Evolutionary conservation across 2,329 filamentous ascomycete species (phyloP).

Genomic region (Aspergillus costaricaensis): DNA sequence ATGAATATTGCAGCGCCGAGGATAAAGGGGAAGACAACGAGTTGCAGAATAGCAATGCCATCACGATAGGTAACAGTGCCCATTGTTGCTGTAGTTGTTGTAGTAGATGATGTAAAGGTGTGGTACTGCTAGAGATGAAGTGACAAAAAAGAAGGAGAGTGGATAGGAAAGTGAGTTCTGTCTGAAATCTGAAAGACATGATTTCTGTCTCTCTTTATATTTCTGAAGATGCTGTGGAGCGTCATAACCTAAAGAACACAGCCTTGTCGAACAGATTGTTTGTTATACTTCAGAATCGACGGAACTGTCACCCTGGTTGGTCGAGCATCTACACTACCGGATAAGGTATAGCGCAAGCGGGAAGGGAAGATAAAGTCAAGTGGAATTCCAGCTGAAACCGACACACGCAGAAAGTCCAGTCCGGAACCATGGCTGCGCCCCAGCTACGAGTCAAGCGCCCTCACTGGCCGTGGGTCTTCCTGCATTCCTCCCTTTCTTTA

Average conservation of each 20-base stretch:
- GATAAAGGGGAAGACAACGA: conserved; percentile 30
- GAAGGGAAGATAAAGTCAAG: not conserved
- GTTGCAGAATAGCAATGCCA: conserved; percentile 34
- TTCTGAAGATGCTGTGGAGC: not conserved
- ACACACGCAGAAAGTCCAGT: too few species aligned
- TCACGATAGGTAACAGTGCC: conserved; percentile 27
- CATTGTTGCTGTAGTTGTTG: conserved; percentile 15
- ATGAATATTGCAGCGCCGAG: conserved; percentile 28
- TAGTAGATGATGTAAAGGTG: too few species aligned
- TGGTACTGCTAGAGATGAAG: not conserved
- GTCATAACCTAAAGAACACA: not conserved
- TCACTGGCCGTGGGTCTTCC: not conserved
- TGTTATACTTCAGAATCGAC: too few species aligned
- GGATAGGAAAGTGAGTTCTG: not conserved
- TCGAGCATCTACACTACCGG: conserved; percentile 12
- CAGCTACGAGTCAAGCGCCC: too few species aligned
- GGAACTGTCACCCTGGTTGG: conserved; percentile 4
- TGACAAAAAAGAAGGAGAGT: not conserved
- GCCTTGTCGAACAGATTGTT: not conserved
- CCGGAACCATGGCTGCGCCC: too few species aligned
- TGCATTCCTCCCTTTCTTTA: too few species aligned
- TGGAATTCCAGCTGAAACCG: not conserved
- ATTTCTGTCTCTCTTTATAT: conserved; percentile 1
- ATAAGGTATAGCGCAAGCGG: conserved; percentile 5
- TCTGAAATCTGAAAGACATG: not conserved